Percentiles rank a stretch among this genome's conserved stretches.
Conservation (phyloP, 805 yeast species). For the Zygoascus bituminiphila region DNA sequence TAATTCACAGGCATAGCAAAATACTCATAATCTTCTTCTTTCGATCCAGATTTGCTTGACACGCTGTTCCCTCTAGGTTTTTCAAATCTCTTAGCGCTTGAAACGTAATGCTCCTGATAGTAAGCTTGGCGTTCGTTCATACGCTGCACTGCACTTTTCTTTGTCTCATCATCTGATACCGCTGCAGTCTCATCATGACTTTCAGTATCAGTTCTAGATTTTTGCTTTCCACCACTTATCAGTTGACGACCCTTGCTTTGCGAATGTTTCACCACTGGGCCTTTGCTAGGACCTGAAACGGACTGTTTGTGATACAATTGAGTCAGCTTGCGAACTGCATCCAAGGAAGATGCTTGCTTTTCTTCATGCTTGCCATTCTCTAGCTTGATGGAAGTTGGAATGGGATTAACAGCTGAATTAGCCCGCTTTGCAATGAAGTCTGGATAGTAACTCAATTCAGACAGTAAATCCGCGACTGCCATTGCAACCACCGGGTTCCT, state of each 20-base stretch:
- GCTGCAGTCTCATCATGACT: neutral
- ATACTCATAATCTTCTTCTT: conserved; percentile 35
- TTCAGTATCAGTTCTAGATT: neutral
- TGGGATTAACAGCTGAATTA: conserved; percentile 2
- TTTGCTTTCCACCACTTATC: neutral
- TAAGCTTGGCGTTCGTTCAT: neutral
- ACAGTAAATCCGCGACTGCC: neutral
- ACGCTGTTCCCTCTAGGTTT: neutral
- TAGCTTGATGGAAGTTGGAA: neutral
- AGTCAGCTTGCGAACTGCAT: neutral
- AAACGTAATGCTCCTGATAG: neutral
- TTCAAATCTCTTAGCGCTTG: neutral
- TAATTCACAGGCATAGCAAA: conserved; percentile 45
- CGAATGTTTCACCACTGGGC: neutral
- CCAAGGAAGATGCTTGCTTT: neutral
- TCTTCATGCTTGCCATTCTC: conserved; percentile 2
- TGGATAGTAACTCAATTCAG: neutral
- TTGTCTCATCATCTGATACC: neutral
- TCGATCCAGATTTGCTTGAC: neutral
- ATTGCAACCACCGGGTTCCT: conserved; percentile 4
- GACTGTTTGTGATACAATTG: neutral
- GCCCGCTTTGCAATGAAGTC: conserved; percentile 1
- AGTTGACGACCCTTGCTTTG: neutral
- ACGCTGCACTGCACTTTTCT: neutral
- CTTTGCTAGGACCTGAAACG: neutral